Evolutionary conservation across 495 filamentous ascomycete species (phyloP).

Genomic region (Apodospora peruviana): DNA sequence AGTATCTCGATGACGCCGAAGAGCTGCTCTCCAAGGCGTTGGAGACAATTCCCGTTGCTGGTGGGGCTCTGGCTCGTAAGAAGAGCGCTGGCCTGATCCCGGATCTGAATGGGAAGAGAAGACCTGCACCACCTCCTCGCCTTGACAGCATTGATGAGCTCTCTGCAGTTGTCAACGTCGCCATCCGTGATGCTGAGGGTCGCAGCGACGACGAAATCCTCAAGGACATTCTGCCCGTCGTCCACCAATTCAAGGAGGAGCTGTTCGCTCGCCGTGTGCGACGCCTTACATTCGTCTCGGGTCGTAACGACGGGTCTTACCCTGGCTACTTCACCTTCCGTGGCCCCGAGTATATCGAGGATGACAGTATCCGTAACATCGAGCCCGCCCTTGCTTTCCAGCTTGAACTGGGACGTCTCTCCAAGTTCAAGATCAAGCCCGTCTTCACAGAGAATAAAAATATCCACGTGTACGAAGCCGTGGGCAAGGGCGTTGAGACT

Average conservation of each 20-base stretch:
- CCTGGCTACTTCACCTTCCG: constrained; percentile 98
- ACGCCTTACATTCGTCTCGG: constrained; percentile 92
- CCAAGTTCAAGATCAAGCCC: constrained; percentile 95
- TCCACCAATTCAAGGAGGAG: constrained; percentile 81
- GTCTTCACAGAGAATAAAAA: constrained; percentile 98
- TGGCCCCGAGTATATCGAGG: constrained; percentile 81
- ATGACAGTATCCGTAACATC: constrained; percentile 91
- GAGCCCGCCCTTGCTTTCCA: constrained; percentile 98
- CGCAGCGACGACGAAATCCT: constrained; percentile 79
- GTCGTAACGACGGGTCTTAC: constrained; percentile 88
- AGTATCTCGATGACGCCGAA: constrained; percentile 89
- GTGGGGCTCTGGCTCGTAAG: constrained; percentile 32
- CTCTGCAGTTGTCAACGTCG: constrained; percentile 85
- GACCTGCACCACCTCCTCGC: constrained; percentile 38
- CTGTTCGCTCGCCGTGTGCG: constrained; percentile 74
- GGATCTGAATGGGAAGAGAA: constrained; percentile 67
- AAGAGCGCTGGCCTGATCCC: constrained; percentile 55
- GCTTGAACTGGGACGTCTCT: constrained; percentile 85
- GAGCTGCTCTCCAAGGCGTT: constrained; percentile 76
- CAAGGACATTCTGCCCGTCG: constrained; percentile 61
- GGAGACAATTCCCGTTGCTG: constrained; percentile 64
- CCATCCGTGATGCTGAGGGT: constrained; percentile 83
- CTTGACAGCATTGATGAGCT: constrained; percentile 62
- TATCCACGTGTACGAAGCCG: constrained; percentile 96
- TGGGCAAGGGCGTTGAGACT: constrained; percentile 87